Percentiles rank a stretch among this genome's conserved stretches.
These are phyloP conservation scores for Penicillium lagena DNA, from an alignment of 495 filamentous ascomycete species.

Conservation along the genomic window DNA sequence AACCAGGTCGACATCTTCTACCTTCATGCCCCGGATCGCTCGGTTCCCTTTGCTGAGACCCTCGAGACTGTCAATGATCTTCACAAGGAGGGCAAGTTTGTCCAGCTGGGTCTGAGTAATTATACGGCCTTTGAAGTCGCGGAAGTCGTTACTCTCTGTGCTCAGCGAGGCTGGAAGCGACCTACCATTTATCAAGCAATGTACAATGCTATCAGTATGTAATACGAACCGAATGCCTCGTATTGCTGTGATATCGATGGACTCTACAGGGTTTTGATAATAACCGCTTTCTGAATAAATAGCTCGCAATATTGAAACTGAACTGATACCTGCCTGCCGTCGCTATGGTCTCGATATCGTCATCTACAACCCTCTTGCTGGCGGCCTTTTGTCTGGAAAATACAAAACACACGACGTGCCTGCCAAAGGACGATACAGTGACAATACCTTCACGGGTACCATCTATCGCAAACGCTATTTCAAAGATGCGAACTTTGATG, in stretches of 20 bases:
- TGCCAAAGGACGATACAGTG: slow-evolving; percentile 62
- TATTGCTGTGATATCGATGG: too few relatives aligned
- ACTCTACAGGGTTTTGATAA: too few relatives aligned
- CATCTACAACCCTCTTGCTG: slow-evolving; percentile 85
- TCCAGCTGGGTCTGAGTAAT: slow-evolving; percentile 74
- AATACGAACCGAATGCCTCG: too few relatives aligned
- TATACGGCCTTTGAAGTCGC: slow-evolving; percentile 88
- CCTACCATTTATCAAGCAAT: slow-evolving; percentile 59
- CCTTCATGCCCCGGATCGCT: slow-evolving; percentile 78
- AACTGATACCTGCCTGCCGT: slow-evolving; percentile 73
- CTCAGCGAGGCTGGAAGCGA: slow-evolving; percentile 62
- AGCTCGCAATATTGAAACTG: slow-evolving; percentile 71
- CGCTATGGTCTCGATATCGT: slow-evolving; percentile 84
- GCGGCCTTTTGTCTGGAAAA: slow-evolving; percentile 80
- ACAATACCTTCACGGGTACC: slow-evolving; percentile 42
- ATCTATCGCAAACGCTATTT: slow-evolving; percentile 79
- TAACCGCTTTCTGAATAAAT: too few relatives aligned
- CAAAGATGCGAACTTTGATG: slow-evolving; percentile 69
- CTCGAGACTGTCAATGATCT: slow-evolving; percentile 70
- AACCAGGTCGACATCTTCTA: slow-evolving; percentile 84
- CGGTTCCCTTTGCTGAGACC: slow-evolving; percentile 72
- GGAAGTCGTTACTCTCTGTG: slow-evolving; percentile 78
- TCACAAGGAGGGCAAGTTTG: slow-evolving; percentile 85
- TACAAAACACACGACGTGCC: slow-evolving; percentile 69
- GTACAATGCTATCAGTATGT: slow-evolving; percentile 56